Evolutionary conservation across 2,329 filamentous ascomycete species (phyloP).

Genomic region (Colletotrichum sp.): DNA sequence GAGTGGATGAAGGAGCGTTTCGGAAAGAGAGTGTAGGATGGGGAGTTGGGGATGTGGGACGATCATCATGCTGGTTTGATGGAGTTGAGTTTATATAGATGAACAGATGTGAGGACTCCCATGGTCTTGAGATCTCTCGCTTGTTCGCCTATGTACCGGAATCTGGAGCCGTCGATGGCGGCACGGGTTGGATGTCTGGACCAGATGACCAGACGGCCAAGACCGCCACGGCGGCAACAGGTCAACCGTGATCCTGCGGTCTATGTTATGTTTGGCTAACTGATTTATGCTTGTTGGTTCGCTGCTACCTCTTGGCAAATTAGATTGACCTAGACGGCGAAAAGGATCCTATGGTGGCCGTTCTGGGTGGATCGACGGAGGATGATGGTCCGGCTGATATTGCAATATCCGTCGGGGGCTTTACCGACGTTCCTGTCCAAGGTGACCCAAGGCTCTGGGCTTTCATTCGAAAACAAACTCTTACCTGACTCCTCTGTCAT

Average conservation of each 20-base stretch:
- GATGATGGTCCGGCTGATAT: constrained; percentile 16
- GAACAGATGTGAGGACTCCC: not conserved
- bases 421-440: constrained; percentile 7
- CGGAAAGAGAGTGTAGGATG: not conserved
- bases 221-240: constrained; percentile 10
- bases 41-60: not conserved
- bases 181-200: not conserved
- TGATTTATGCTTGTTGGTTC: not conserved
- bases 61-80: not conserved
- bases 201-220: constrained; percentile 12
- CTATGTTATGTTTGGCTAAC: not conserved
- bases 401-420: not conserved
- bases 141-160: not conserved
- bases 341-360: not conserved
- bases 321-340: not conserved
- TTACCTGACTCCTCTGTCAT: too few species aligned
- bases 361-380: not conserved
- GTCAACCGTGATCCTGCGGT: not conserved
- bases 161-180: not conserved
- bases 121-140: not conserved
- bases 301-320: not conserved
- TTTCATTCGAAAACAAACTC: too few species aligned
- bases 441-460: constrained; percentile 13
- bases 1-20: not conserved
- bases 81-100: constrained; percentile 3